Percentiles rank a stretch among this genome's conserved stretches.
These are phyloP conservation scores for Picochlorum sp. DNA, from an alignment of 139 green algal genomes.

Conservation along the genomic window DNA sequence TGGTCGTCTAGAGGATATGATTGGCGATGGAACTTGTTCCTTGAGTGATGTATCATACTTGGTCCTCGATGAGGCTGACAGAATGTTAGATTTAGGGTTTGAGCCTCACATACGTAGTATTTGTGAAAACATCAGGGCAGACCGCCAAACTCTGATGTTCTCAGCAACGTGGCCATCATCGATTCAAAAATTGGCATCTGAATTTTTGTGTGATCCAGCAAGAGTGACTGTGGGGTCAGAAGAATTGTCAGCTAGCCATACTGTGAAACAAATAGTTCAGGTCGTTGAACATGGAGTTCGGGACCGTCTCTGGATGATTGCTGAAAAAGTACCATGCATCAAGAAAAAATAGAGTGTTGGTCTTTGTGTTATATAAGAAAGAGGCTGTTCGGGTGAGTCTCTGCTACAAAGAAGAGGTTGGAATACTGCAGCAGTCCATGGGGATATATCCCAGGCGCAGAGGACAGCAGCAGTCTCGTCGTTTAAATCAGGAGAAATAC, in stretches of 20 bases:
- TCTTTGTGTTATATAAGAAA: conserved; percentile 99
- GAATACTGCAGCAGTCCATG: conserved; percentile 72
- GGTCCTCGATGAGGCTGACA: conserved; percentile 89
- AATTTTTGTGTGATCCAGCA: conserved; percentile 70
- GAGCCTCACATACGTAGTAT: conserved; percentile 73
- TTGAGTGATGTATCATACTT: conserved; percentile 64
- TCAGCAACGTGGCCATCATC: conserved; percentile 83
- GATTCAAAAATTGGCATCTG: conserved; percentile 77
- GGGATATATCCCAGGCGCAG: conserved; percentile 78
- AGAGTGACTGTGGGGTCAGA: conserved; percentile 66
- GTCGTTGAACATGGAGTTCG: conserved; percentile 72
- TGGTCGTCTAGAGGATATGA: conserved; percentile 83
- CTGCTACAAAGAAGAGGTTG: conserved; percentile 61
- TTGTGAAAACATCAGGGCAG: conserved; percentile 44
- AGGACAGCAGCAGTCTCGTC: conserved; percentile 63
- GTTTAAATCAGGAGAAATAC: conserved; percentile 64
- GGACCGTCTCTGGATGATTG: conserved; percentile 65
- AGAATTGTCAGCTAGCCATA: conserved; percentile 85
- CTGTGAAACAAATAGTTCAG: conserved; percentile 80
- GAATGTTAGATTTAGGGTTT: conserved; percentile 93
- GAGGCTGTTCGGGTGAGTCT: conserved; percentile 75
- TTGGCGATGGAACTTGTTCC: conserved; percentile 56
- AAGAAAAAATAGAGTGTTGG: conserved; percentile 75
- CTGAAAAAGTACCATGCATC: conserved; percentile 68
- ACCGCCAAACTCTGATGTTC: conserved; percentile 96